A percentile compares a stretch with the other conserved stretches of the same genome.
Evolutionary conservation across 1,284 basidiomycete genomes (phyloP).

Genomic region (Chiua sp.): DNA sequence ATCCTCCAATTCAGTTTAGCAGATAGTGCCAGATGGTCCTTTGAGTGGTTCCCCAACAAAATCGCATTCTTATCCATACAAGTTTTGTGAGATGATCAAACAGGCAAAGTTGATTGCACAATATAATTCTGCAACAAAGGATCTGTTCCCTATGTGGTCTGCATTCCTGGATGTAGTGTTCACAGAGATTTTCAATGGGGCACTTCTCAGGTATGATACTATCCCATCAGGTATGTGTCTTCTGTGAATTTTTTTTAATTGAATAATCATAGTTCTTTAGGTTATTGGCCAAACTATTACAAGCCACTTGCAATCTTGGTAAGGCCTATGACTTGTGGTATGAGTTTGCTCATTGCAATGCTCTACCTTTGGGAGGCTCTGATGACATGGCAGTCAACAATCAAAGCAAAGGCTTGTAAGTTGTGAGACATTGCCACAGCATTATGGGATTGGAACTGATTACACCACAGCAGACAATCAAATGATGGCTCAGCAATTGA

Average conservation of each 20-base stretch:
- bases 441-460: not conserved
- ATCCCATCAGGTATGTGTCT: not conserved
- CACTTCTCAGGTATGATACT: not conserved
- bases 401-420: not conserved
- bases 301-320: not conserved
- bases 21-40: not conserved
- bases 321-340: not conserved
- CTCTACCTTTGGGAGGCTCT: not conserved
- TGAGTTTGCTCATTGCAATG: not conserved
- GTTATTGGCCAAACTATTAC: constrained; percentile 1
- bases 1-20: not conserved
- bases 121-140: not conserved
- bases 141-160: not conserved
- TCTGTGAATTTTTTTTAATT: too few species aligned
- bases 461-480: not conserved
- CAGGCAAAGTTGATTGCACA: not conserved
- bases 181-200: not conserved
- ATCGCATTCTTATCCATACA: not conserved
- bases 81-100: not conserved
- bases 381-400: not conserved
- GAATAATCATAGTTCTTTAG: not conserved
- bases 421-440: not conserved
- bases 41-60: not conserved
- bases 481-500: not conserved
- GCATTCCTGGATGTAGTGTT: not conserved